Base-by-base conservation (phyloP, 768 basidiomycete species). In the Termitomyces sp. region DNA sequence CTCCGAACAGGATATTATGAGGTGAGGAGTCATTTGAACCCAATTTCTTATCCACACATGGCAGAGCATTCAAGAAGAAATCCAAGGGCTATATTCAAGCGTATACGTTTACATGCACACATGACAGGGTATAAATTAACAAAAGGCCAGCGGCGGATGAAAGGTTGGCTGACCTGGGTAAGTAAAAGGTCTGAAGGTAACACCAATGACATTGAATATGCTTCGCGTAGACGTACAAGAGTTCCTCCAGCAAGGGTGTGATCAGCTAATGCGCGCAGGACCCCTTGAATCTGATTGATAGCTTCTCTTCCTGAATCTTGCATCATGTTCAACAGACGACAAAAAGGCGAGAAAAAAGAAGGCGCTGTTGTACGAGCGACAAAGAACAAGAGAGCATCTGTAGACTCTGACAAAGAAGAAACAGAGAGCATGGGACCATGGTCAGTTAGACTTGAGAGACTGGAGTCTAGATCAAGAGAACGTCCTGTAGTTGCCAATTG, bases 391-490 rank as follows among this genome's bases (percentile, higher is more conserved):
- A 70, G 51, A n/a, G 71, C 66, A 51, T 68, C 63, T 41, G 62
- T 57, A 18, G 56, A 20, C 39, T 56, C 59, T 54, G 47, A 41
- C 39, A 60, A 54, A 6, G 61, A 61, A 26, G 66, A 58, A 26
- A 61, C 50, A 50, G 69, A 51, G 16, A 77, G 57, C 39, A 76
- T 65, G 22, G 76, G 73, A 4, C 70, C 69, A 42, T 75, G 72
- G 61, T 78, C 73, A n/a, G 76, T 56, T 31, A 82, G 58, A 49
- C 67, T 69, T 6, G 79, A 79, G 37, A 80, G 71, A 2, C 67
- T 64, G 34, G 80, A 79, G 58, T 84, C 74, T 60, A 85, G 79
- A 65, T 81, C 77, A 15, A 84, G 66, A 51, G 68, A 59, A 41
- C 71, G 69, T 9, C 79, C 74, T 22, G 78, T 77, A 9, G 80